These are phyloP conservation scores for Suillus weaverae DNA, from an alignment of 768 basidiomycete species.

Conservation along the genomic window DNA sequence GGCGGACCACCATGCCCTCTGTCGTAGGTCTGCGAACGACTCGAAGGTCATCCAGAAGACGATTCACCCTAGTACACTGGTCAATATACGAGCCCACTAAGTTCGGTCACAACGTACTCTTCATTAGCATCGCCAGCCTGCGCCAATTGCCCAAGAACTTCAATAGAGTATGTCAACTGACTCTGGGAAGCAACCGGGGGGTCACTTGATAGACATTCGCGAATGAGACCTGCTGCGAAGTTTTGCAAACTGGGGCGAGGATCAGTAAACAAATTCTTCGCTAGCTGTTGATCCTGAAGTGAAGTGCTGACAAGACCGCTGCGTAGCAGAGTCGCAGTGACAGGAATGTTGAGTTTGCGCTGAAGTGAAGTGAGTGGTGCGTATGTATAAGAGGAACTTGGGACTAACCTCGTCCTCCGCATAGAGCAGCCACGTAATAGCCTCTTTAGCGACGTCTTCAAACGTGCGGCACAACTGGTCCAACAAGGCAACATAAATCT, in stretches of 20 bases:
- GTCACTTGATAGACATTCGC: slow-evolving; percentile 82
- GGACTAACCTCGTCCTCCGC: slow-evolving; percentile 88
- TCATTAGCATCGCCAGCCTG: slow-evolving; percentile 81
- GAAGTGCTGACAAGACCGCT: slow-evolving; percentile 75
- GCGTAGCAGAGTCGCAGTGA: slow-evolving; percentile 85
- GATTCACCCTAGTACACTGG: slow-evolving; percentile 50
- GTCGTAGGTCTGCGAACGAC: slow-evolving; percentile 50
- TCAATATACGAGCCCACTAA: neutral
- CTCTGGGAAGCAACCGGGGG: slow-evolving; percentile 77
- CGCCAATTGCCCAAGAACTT: slow-evolving; percentile 73
- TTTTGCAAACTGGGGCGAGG: slow-evolving; percentile 74
- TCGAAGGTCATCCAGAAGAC: slow-evolving; percentile 80
- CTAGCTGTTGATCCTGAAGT: slow-evolving; percentile 88
- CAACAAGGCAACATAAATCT: slow-evolving; percentile 88
- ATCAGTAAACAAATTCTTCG: slow-evolving; percentile 79
- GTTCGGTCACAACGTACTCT: slow-evolving; percentile 53
- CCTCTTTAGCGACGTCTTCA: slow-evolving; percentile 94
- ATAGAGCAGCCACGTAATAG: slow-evolving; percentile 93
- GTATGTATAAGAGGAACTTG: neutral
- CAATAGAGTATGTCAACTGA: slow-evolving; percentile 79
- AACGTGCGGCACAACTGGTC: slow-evolving; percentile 88
- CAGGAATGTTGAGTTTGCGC: slow-evolving; percentile 96
- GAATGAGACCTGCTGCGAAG: slow-evolving; percentile 81
- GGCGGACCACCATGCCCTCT: slow-evolving; percentile 39
- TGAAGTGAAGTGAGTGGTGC: slow-evolving; percentile 31